Percentiles rank a stretch among this genome's conserved stretches.
These are phyloP conservation scores for Phytophthora constricta DNA, from an alignment of 352 stramenopile species.

Conservation along the genomic window DNA sequence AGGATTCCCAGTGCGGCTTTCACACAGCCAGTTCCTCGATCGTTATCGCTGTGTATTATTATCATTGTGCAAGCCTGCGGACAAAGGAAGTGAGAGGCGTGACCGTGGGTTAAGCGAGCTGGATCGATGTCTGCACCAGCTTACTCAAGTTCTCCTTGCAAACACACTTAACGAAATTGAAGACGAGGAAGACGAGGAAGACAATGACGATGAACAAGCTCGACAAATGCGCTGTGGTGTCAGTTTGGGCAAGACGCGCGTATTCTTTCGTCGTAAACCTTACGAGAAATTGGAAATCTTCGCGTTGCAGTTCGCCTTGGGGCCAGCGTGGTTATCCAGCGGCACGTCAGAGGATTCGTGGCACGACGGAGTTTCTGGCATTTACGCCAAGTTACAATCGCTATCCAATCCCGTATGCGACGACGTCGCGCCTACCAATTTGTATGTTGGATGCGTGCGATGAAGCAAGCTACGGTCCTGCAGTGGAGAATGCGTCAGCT, in stretches of 20 bases:
- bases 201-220: constrained; percentile 33
- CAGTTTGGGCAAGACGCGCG: constrained; percentile 90
- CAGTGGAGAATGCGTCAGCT: constrained; percentile 57
- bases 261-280: constrained; percentile 95
- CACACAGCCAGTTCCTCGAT: constrained; percentile 79
- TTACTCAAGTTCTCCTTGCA: constrained; percentile 38
- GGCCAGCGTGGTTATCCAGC: constrained; percentile 62
- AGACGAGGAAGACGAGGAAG: constrained; percentile 10
- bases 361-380: constrained; percentile 44
- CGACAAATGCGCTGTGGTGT: constrained; percentile 49
- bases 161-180: constrained; percentile 13
- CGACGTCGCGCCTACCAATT: constrained; percentile 40
- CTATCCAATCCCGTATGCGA: constrained; percentile 54
- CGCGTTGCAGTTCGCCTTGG: constrained; percentile 36
- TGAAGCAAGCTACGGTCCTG: constrained; percentile 48
- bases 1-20: constrained; percentile 86
- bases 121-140: constrained; percentile 37
- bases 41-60: constrained; percentile 69
- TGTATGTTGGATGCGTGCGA: constrained; percentile 51
- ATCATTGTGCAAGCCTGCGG: constrained; percentile 30
- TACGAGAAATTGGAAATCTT: constrained; percentile 93
- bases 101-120: constrained; percentile 32
- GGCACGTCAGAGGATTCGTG: constrained; percentile 53
- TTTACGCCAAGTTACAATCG: constrained; percentile 44
- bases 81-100: constrained; percentile 27